Evolutionary conservation across 768 basidiomycete genomes (phyloP).

Genomic region (Nidularia sp.): DNA sequence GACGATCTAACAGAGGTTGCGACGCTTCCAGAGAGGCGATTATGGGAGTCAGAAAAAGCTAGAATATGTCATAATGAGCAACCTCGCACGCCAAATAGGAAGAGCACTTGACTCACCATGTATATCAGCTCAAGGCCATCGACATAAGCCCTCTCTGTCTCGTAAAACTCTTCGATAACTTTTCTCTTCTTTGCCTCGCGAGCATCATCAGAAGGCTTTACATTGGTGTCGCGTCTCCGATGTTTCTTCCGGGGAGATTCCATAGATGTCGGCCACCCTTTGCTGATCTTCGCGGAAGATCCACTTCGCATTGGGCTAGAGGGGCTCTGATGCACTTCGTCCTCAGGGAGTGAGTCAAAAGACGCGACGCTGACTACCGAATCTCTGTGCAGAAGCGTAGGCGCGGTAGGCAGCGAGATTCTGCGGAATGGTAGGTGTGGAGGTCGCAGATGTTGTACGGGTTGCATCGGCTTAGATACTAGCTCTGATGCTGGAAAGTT

Average conservation of each 20-base stretch:
- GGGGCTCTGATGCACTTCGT: conserved; percentile 33
- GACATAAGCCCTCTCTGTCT: conserved; percentile 79
- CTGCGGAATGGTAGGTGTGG: conserved; percentile 60
- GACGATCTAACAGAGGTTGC: conserved; percentile 64
- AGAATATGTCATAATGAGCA: background rate
- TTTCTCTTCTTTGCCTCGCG: conserved; percentile 55
- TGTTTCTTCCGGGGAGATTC: conserved; percentile 14
- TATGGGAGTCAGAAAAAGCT: conserved; percentile 84
- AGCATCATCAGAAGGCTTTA: conserved; percentile 41
- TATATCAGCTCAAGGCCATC: conserved; percentile 82
- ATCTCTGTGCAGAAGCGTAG: conserved; percentile 50
- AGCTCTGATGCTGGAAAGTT: no score
- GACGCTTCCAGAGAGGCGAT: conserved; percentile 68
- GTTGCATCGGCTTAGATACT: background rate
- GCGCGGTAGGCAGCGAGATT: conserved; percentile 54
- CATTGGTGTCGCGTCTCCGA: conserved; percentile 29
- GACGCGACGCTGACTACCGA: conserved; percentile 72
- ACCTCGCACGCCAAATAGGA: no score
- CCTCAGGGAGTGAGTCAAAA: conserved; percentile 67
- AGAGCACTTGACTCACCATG: conserved; percentile 40
- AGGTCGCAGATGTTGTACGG: conserved; percentile 28
- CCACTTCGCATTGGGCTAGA: conserved; percentile 27
- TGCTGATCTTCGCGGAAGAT: no score
- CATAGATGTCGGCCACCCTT: no score
- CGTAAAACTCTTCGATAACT: conserved; percentile 76